phyloP scores from a whole-genome alignment of 2,329 filamentous ascomycete genomes.

The Fusarium mangiferae region DNA sequence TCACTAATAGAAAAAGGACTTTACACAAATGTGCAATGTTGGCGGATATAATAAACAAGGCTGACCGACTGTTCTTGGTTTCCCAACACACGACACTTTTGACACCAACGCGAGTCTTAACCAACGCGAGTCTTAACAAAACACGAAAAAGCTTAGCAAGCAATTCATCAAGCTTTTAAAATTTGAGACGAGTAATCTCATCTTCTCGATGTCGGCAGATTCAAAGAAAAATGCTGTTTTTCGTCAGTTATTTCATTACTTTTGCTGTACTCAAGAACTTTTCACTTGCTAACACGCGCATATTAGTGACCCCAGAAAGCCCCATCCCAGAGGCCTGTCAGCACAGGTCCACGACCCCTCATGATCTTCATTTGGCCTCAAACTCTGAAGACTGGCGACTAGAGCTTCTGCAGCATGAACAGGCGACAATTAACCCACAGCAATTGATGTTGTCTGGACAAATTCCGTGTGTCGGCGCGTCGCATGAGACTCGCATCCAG shows the following conservation, averaged over 20 bases:
- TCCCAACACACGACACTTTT: background rate
- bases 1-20: background rate
- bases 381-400: background rate
- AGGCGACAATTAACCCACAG: background rate
- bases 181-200: background rate
- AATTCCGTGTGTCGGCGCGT: rapidly evolving
- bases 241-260: background rate
- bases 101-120: background rate
- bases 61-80: background rate
- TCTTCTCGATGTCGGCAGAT: background rate
- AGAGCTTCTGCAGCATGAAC: background rate
- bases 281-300: background rate
- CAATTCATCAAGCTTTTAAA: rapidly evolving
- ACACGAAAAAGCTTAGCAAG: too few species aligned
- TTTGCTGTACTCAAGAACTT: background rate
- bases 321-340: background rate
- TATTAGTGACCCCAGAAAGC: background rate
- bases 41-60: too few species aligned
- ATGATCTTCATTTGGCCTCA: background rate
- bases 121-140: background rate
- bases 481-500: background rate
- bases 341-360: background rate
- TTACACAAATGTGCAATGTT: background rate
- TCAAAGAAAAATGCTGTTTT: background rate
- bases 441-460: background rate